phyloP scores from a whole-genome alignment of 2,329 filamentous ascomycete species.

The Diplodia sapinea region DNA sequence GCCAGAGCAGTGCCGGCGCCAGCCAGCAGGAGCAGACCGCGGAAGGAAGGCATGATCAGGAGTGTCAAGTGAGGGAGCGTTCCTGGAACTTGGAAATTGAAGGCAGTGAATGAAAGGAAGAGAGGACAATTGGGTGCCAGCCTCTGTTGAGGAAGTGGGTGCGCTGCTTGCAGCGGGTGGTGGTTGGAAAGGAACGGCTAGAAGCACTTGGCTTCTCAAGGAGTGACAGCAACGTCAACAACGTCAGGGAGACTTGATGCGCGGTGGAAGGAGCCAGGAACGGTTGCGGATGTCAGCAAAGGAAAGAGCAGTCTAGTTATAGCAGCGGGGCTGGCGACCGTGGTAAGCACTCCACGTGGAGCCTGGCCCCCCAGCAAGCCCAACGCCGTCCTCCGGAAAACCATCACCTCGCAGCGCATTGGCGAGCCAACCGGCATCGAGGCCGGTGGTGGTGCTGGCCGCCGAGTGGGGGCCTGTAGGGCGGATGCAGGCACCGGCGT shows the following conservation, averaged over 20 bases:
- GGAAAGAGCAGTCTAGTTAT: slow-evolving; percentile 8
- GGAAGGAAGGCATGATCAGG: background rate
- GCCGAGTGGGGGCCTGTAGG: slow-evolving; percentile 9
- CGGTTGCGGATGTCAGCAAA: slow-evolving; percentile 9
- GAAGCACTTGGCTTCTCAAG: slow-evolving; percentile 2
- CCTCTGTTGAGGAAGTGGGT: background rate
- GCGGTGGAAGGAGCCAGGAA: background rate
- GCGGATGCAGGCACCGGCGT: slow-evolving; percentile 8
- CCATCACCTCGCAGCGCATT: background rate
- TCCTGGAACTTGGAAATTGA: background rate
- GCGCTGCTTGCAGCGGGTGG: slow-evolving; percentile 17
- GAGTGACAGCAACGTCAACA: background rate
- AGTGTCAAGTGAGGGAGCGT: background rate
- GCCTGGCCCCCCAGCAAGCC: background rate
- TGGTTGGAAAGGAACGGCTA: slow-evolving; percentile 1
- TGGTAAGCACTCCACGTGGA: slow-evolving; percentile 6
- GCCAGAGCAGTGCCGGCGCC: slow-evolving; percentile 10
- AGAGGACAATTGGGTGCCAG: background rate
- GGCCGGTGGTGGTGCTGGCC: background rate
- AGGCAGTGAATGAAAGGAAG: background rate
- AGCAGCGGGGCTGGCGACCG: background rate
- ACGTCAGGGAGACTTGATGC: background rate
- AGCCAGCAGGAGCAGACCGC: slow-evolving; percentile 2
- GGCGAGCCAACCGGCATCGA: slow-evolving; percentile 4
- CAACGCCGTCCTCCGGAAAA: background rate